These are phyloP conservation scores for Candida ascalaphidarum DNA, from an alignment of 805 yeast species.

Conservation along the genomic window DNA sequence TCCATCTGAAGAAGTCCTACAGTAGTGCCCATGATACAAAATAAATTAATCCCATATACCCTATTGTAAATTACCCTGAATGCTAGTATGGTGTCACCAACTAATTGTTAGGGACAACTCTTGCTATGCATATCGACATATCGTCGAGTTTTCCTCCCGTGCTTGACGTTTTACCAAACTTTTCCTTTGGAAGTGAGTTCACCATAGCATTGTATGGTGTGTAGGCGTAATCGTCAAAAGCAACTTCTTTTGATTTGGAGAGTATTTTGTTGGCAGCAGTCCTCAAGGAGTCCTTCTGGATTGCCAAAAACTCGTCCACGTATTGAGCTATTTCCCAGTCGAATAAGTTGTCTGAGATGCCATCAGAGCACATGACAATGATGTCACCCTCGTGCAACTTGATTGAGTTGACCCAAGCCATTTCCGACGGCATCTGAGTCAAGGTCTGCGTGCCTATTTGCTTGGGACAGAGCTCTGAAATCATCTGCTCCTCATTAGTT, in stretches of 20 bases:
- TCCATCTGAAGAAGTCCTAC: conserved; percentile 7
- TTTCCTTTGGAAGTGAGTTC: conserved; percentile 27
- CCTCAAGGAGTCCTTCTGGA: conserved; percentile 22
- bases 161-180: conserved; percentile 21
- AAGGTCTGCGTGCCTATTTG: conserved; percentile 47
- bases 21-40: too few relatives aligned
- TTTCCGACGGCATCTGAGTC: conserved; percentile 33
- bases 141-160: conserved; percentile 51
- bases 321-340: conserved; percentile 36
- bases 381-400: conserved; percentile 33
- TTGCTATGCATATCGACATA: conserved; percentile 42
- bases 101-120: conserved; percentile 18
- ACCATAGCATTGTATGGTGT: conserved; percentile 48
- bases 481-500: conserved; percentile 40
- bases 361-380: conserved; percentile 43
- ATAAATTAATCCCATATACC: too few relatives aligned
- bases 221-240: conserved; percentile 44
- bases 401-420: conserved; percentile 38
- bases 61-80: too few relatives aligned
- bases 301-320: conserved; percentile 22
- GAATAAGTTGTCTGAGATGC: conserved; percentile 44
- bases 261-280: conserved; percentile 32
- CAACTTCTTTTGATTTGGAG: conserved; percentile 37
- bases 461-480: conserved; percentile 39
- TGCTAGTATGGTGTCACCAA: too few relatives aligned